Evolutionary conservation across 1,284 basidiomycete species (phyloP), one percentile per base, ranked within the genome.

Genomic region (Microbotryum silenes-acaulis): DNA sequence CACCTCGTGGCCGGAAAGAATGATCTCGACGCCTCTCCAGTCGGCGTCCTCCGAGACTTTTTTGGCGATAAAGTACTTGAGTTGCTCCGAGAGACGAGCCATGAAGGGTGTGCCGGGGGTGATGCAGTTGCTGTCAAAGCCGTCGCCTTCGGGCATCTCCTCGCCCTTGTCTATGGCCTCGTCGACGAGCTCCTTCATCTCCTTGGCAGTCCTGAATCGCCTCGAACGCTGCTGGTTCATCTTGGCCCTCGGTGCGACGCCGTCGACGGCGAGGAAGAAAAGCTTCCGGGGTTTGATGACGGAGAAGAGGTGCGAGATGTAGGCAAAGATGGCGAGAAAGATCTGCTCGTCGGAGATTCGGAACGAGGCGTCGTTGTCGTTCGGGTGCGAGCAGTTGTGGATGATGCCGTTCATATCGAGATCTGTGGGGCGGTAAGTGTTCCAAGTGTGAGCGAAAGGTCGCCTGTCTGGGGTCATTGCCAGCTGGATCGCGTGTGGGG

Each of bases 361-460:
- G 78, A 96, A 97, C 76, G 96, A 91, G 10, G 90, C 88, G 75
- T 97, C 91, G 63, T 85, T 87, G 76, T 98, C 94, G 72, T 92
- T 90, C 47, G 91, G 90, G 78, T 94, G 89, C 46, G 89, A 91
- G 75, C 93, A 97, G 73, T 94, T 91, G 79, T 98, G 94, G 67
- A 98, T 97, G 76, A 99, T 97, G 64, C 91, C 92, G 75, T 99
- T 99, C 82, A 96, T 97, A 76, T 91, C 92, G 69, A 96, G 83
- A 76, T 96, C 66, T 69, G 61, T 23, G 4, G 20, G 51, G 16
- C 9, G 9, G 18, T 5, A 31, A 18, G 46, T 7, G 51, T 12
- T 12, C 5, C 23, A 33, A 47, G 5, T 18, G 50, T 42, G 37
- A 42, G 16, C 31, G 31, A 1, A 31, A 8, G 31, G 31, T 10